Conservation (phyloP, 352 stramenopile genomes). For the Phytophthora podocarpi region DNA sequence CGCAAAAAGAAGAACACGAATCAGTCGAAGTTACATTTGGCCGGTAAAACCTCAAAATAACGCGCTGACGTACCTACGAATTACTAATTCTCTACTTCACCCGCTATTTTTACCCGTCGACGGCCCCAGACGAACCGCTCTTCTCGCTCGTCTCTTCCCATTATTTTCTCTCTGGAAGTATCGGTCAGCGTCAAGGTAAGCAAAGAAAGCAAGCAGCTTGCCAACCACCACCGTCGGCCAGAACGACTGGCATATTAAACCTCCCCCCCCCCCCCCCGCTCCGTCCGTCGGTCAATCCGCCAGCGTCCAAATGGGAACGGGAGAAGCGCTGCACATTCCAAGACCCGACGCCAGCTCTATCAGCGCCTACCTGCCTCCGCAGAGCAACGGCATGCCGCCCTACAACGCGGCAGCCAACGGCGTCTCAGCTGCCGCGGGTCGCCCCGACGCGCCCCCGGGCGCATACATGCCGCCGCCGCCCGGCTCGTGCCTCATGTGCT, state of each 20-base stretch:
- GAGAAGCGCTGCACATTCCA: constrained; percentile 36
- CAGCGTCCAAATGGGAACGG: constrained; percentile 37
- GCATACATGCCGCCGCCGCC: constrained; percentile 18
- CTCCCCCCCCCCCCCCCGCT: not conserved
- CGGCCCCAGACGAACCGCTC: constrained; percentile 14
- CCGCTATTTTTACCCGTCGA: constrained; percentile 23
- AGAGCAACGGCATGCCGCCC: constrained; percentile 19
- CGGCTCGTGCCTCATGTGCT: constrained; percentile 45
- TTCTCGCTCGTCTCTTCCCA: constrained; percentile 37
- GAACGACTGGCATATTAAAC: no score
- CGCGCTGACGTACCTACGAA: not conserved
- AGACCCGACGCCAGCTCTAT: constrained; percentile 23
- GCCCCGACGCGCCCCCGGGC: constrained; percentile 3
- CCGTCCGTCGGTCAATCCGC: not conserved
- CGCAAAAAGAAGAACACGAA: constrained; percentile 28
- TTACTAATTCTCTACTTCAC: constrained; percentile 15
- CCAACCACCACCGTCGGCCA: no score
- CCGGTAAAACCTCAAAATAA: constrained; percentile 8
- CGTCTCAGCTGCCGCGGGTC: not conserved
- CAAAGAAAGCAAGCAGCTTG: not conserved
- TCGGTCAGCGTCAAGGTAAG: constrained; percentile 24
- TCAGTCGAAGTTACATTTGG: constrained; percentile 4
- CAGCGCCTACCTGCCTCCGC: constrained; percentile 28
- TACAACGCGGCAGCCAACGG: constrained; percentile 8
- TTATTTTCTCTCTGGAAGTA: constrained; percentile 41